Evolutionary conservation across 2,329 filamentous ascomycete species (phyloP).

Genomic region (Sarocladiaceae sp.): DNA sequence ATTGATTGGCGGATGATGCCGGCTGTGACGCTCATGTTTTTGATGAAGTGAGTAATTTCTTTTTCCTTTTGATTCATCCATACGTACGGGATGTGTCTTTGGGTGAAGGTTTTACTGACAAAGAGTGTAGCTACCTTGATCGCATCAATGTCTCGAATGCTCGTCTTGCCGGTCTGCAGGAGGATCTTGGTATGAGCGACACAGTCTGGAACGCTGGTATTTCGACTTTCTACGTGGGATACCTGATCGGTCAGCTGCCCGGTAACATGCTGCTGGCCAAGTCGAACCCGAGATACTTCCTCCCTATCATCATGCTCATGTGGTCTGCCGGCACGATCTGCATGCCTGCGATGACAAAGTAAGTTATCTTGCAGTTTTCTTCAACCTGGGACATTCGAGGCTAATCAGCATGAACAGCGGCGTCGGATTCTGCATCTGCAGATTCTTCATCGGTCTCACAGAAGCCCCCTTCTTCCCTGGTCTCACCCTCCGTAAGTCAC

Average conservation of each 20-base stretch:
- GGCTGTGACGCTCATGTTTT: constrained; percentile 21
- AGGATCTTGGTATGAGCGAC: constrained; percentile 26
- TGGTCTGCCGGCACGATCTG: constrained; percentile 34
- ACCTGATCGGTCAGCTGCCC: constrained; percentile 35
- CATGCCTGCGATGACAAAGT: constrained; percentile 32
- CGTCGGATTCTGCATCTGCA: constrained; percentile 17
- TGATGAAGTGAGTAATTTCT: constrained; percentile 22
- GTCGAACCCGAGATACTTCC: constrained; percentile 25
- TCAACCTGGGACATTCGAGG: no score
- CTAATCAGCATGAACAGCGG: no score
- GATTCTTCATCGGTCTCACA: constrained; percentile 22
- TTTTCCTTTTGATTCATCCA: not conserved
- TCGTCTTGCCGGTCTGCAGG: constrained; percentile 26
- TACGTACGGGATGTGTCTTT: not conserved
- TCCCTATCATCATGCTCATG: constrained; percentile 32
- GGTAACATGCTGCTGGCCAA: constrained; percentile 37
- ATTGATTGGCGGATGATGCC: constrained; percentile 26
- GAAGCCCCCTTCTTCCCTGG: constrained; percentile 39
- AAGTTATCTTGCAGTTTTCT: no score
- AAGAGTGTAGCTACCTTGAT: constrained; percentile 37
- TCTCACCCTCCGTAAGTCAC: constrained; percentile 30
- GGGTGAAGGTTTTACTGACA: not conserved
- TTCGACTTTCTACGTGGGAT: constrained; percentile 37
- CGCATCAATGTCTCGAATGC: constrained; percentile 42
- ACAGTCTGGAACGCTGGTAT: constrained; percentile 32